Percentiles rank a stretch among this genome's conserved stretches.
Conservation (phyloP, 2,329 filamentous ascomycete species). For the Tolypocladium endophyticum region DNA sequence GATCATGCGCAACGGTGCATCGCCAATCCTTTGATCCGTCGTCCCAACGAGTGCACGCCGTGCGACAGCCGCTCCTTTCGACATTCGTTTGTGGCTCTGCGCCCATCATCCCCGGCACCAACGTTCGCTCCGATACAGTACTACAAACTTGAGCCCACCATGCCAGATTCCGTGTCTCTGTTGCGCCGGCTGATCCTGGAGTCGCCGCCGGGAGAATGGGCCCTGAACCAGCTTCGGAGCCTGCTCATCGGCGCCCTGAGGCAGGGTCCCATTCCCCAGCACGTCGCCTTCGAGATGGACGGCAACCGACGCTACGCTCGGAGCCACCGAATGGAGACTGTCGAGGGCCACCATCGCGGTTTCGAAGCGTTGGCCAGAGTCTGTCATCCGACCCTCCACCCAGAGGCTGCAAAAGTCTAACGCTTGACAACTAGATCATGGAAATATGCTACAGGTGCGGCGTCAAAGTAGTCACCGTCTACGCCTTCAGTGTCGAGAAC, state of each 20-base stretch:
- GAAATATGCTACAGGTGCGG: constrained; percentile 98
- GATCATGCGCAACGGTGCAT: not conserved
- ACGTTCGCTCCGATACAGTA: not conserved
- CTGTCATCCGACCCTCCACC: not conserved
- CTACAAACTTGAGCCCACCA: constrained; percentile 12
- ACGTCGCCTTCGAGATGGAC: constrained; percentile 99
- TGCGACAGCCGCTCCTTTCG: not conserved
- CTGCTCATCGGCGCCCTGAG: constrained; percentile 78
- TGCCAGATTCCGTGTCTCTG: constrained; percentile 44
- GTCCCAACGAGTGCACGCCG: not conserved
- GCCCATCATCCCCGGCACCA: not conserved
- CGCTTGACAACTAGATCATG: constrained; percentile 52
- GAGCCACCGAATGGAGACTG: constrained; percentile 84
- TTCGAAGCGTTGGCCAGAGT: constrained; percentile 84
- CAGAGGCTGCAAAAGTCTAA: constrained; percentile 6
- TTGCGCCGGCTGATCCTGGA: constrained; percentile 62
- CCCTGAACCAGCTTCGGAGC: constrained; percentile 67
- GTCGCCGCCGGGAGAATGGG: constrained; percentile 88
- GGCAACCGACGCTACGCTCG: constrained; percentile 90
- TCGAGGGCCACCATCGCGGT: constrained; percentile 90
- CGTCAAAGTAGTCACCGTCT: constrained; percentile 93
- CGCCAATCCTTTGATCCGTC: not conserved
- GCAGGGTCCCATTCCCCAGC: constrained; percentile 85
- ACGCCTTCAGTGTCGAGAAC: constrained; percentile 98
- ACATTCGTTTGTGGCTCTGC: not conserved